phyloP scores from a whole-genome alignment of 2,329 filamentous ascomycete species.

The Cordyceps cateniannulata region DNA sequence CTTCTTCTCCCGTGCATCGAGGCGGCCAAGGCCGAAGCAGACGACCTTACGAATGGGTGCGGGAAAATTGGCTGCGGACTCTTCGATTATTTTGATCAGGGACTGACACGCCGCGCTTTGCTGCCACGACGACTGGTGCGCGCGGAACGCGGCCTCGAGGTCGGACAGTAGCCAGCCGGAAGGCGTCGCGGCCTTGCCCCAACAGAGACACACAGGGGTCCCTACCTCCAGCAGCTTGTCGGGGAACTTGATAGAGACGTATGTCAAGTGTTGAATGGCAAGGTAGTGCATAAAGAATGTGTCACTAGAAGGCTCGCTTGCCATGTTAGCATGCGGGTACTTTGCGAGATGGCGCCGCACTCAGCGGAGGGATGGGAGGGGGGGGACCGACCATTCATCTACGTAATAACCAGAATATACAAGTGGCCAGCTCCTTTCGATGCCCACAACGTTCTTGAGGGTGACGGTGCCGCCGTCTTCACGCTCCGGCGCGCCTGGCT shows the following conservation, averaged over 20 bases:
- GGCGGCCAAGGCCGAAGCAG: conserved; percentile 7
- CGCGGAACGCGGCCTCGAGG: not conserved
- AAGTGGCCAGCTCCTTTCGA: not conserved
- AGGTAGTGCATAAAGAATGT: not conserved
- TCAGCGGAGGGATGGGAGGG: no score
- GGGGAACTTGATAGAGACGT: not conserved
- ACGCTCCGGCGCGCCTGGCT: not conserved
- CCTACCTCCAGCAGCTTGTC: not conserved
- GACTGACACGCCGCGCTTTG: not conserved
- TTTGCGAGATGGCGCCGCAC: not conserved
- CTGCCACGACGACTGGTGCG: not conserved
- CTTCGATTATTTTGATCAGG: not conserved
- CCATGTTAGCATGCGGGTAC: not conserved
- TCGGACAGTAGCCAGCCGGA: not conserved
- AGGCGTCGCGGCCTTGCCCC: not conserved
- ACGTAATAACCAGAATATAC: rapidly evolving
- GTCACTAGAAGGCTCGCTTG: not conserved
- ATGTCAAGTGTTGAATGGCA: not conserved
- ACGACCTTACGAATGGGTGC: not conserved
- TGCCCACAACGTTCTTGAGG: not conserved
- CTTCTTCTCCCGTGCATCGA: not conserved
- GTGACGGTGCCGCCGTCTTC: not conserved
- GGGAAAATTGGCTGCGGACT: not conserved
- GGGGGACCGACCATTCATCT: not conserved
- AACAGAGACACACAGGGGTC: not conserved